phyloP scores from a whole-genome alignment of 1,284 basidiomycete species.

The Porodaedalea pini region DNA sequence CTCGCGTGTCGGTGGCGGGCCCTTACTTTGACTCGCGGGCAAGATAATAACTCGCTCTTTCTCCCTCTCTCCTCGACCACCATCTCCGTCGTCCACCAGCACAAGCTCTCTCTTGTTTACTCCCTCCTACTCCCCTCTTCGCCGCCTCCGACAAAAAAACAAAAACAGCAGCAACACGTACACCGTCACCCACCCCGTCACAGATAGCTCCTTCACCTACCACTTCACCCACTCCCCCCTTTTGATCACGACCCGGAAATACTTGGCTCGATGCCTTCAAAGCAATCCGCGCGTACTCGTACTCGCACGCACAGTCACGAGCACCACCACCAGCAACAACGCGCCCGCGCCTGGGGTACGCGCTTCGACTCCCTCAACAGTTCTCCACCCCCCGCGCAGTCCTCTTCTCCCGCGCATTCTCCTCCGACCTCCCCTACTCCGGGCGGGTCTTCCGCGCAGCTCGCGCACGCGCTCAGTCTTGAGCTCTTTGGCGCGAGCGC shows the following conservation, averaged over 20 bases:
- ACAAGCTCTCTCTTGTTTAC: slow-evolving; percentile 12
- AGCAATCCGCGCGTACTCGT: slow-evolving; percentile 5
- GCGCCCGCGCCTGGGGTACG: slow-evolving; percentile 57
- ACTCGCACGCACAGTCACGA: slow-evolving; percentile 11
- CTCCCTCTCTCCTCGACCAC: slow-evolving; percentile 1
- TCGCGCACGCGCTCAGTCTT: background rate
- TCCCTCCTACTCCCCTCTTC: background rate
- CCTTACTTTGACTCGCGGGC: background rate
- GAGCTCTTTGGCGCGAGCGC: slow-evolving; percentile 1
- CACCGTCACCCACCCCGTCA: background rate
- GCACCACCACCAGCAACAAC: slow-evolving; percentile 18
- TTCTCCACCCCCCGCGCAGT: slow-evolving; percentile 26
- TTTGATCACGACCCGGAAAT: background rate
- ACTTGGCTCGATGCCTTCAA: slow-evolving; percentile 8
- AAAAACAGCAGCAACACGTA: slow-evolving; percentile 4
- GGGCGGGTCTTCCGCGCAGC: background rate
- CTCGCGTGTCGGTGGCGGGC: slow-evolving; percentile 5
- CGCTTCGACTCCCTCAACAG: slow-evolving; percentile 56
- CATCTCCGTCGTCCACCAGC: background rate
- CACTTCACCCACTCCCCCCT: slow-evolving; percentile 25
- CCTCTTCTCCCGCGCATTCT: slow-evolving; percentile 21
- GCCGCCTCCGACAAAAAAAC: slow-evolving; percentile 17
- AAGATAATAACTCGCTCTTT: background rate
- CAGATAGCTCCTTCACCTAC: slow-evolving; percentile 24
- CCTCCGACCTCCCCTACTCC: slow-evolving; percentile 22